Evolutionary conservation across 129 eudicot species (phyloP).

Genomic region (Centella asiatica): DNA sequence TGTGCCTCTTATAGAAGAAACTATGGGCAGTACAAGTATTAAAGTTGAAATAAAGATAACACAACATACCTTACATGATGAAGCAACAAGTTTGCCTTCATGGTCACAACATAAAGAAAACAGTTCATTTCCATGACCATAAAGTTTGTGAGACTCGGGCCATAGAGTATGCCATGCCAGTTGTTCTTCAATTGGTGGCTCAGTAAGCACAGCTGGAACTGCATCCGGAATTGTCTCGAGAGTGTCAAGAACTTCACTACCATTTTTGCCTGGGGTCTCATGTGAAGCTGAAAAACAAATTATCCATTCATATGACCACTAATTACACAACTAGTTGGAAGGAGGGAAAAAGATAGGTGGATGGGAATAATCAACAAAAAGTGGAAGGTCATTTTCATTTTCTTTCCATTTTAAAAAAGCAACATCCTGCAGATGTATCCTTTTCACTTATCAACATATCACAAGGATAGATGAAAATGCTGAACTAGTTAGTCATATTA

Average conservation of each 20-base stretch:
- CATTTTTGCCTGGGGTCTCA: slow-evolving; percentile 39
- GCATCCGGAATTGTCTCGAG: slow-evolving; percentile 94
- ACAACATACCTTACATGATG: slow-evolving; percentile 84
- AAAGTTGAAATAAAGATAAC: not conserved
- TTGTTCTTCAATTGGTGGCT: slow-evolving; percentile 94
- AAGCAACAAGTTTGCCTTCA: slow-evolving; percentile 83
- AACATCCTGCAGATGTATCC: not conserved
- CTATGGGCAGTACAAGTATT: not conserved
- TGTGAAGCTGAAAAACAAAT: slow-evolving; percentile 40
- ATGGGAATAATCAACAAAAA: not conserved
- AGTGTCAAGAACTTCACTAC: slow-evolving; percentile 66
- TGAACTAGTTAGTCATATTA: not conserved
- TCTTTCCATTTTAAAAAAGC: not conserved
- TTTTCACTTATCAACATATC: not conserved
- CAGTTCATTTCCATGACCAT: slow-evolving; percentile 95
- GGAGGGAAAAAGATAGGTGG: no score
- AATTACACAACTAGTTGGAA: not conserved
- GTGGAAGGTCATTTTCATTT: not conserved
- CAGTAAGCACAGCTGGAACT: slow-evolving; percentile 74
- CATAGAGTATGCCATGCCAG: slow-evolving; percentile 88
- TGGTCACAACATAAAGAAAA: slow-evolving; percentile 84
- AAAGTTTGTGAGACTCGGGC: slow-evolving; percentile 98
- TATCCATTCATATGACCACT: not conserved
- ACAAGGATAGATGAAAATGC: no score
- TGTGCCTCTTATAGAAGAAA: no score